Evolutionary conservation across 305 asterid species (phyloP).

Genomic region (Rubia tinctorum): DNA sequence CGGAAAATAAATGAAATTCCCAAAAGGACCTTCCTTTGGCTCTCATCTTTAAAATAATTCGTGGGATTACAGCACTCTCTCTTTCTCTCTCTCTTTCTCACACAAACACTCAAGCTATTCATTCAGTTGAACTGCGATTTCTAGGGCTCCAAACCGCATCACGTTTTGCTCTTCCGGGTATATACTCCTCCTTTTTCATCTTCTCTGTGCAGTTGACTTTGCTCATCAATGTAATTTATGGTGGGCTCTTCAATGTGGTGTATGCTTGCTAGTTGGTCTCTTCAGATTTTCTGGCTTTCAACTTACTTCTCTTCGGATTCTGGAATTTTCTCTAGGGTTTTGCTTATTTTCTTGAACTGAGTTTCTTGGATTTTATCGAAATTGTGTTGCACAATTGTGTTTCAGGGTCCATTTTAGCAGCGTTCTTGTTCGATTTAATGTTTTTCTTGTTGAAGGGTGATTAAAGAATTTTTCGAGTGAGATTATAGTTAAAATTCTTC

Average conservation of each 20-base stretch:
- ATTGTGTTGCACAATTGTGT: neutral
- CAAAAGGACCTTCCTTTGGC: neutral
- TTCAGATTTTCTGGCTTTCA: neutral
- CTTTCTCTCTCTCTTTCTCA: neutral
- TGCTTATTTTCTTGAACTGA: neutral
- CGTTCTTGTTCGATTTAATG: neutral
- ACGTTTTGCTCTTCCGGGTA: neutral
- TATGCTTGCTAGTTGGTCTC: neutral
- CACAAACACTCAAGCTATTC: neutral
- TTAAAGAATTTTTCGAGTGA: neutral
- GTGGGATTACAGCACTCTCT: neutral
- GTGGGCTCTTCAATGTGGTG: neutral
- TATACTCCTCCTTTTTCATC: neutral
- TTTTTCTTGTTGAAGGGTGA: neutral
- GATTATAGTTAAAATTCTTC: neutral
- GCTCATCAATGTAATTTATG: neutral
- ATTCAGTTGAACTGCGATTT: neutral
- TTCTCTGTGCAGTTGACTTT: neutral
- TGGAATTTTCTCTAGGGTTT: neutral
- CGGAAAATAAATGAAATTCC: neutral
- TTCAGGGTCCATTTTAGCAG: neutral
- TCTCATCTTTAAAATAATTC: neutral
- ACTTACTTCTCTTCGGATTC: neutral
- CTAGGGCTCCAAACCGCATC: constrained; percentile 10
- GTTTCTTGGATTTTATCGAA: neutral